phyloP scores from a whole-genome alignment of 257 asterid species.

The Solanum sitiens region DNA sequence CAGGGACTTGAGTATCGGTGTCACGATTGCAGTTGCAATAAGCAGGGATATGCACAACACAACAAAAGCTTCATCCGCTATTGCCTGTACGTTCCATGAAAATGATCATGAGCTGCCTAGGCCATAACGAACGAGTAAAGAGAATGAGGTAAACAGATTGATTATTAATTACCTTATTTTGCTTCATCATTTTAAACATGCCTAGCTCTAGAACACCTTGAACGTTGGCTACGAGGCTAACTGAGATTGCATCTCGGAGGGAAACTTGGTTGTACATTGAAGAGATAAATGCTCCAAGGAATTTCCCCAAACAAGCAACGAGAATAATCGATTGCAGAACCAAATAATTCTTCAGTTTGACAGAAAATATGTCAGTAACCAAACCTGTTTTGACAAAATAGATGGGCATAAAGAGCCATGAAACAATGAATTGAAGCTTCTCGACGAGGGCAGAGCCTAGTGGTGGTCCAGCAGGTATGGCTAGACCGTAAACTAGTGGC shows the following conservation, averaged over 20 bases:
- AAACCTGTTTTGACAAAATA: slow-evolving; percentile 30
- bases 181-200: slow-evolving; percentile 25
- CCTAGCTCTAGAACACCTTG: slow-evolving; percentile 35
- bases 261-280: slow-evolving; percentile 8
- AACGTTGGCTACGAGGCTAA: slow-evolving; percentile 25
- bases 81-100: slow-evolving; percentile 12
- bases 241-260: slow-evolving; percentile 16
- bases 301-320: slow-evolving; percentile 23
- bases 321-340: slow-evolving; percentile 16
- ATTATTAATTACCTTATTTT: slow-evolving; percentile 4
- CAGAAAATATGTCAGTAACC: slow-evolving; percentile 17
- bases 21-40: neutral
- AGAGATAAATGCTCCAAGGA: slow-evolving; percentile 24
- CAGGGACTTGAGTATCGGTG: slow-evolving; percentile 1
- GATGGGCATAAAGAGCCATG: slow-evolving; percentile 34
- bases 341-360: slow-evolving; percentile 1
- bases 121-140: neutral
- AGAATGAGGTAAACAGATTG: neutral
- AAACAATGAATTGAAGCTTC: slow-evolving; percentile 19
- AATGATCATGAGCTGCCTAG: neutral
- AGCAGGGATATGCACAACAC: slow-evolving; percentile 11
- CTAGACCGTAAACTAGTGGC: slow-evolving; percentile 22
- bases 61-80: slow-evolving; percentile 12
- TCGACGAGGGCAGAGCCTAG: slow-evolving; percentile 34
- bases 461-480: slow-evolving; percentile 41